Percentiles rank a stretch among this genome's conserved stretches.
Conservation (phyloP, 2,329 filamentous ascomycete species). For the Colletotrichum acutatum region DNA sequence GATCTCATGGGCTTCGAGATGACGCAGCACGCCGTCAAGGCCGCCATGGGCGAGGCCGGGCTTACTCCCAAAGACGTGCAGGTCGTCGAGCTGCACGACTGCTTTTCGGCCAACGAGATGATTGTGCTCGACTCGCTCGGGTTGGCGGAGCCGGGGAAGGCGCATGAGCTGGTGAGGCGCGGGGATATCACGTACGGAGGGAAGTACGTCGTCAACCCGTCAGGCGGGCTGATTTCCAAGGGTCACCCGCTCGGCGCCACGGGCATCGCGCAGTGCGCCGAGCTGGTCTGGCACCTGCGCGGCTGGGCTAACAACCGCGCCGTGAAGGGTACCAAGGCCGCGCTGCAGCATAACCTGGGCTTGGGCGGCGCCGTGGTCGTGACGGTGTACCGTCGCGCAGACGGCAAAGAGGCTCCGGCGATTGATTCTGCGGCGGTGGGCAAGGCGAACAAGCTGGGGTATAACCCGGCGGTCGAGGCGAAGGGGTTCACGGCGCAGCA, state of each 20-base stretch:
- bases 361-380: conserved; percentile 91
- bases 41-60: conserved; percentile 80
- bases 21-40: conserved; percentile 75
- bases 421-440: conserved; percentile 74
- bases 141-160: conserved; percentile 81
- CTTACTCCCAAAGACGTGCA: conserved; percentile 72
- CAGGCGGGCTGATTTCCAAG: conserved; percentile 94
- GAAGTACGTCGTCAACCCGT: conserved; percentile 88
- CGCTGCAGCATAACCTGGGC: conserved; percentile 92
- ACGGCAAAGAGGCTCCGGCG: conserved; percentile 72
- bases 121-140: conserved; percentile 88
- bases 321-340: conserved; percentile 74
- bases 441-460: conserved; percentile 77
- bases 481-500: conserved; percentile 88
- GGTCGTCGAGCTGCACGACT: conserved; percentile 95
- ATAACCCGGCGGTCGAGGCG: conserved; percentile 91
- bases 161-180: conserved; percentile 87
- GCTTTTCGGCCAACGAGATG: conserved; percentile 97
- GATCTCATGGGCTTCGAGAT: conserved; percentile 92
- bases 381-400: conserved; percentile 87
- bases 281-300: conserved; percentile 93
- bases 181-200: conserved; percentile 95
- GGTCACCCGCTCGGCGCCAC: conserved; percentile 94
- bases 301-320: conserved; percentile 95
- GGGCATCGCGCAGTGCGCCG: conserved; percentile 94